A percentile compares a stretch with the other conserved stretches of the same genome.
phyloP scores from a whole-genome alignment of 2,329 filamentous ascomycete species.

The Ramularia endophylla region DNA sequence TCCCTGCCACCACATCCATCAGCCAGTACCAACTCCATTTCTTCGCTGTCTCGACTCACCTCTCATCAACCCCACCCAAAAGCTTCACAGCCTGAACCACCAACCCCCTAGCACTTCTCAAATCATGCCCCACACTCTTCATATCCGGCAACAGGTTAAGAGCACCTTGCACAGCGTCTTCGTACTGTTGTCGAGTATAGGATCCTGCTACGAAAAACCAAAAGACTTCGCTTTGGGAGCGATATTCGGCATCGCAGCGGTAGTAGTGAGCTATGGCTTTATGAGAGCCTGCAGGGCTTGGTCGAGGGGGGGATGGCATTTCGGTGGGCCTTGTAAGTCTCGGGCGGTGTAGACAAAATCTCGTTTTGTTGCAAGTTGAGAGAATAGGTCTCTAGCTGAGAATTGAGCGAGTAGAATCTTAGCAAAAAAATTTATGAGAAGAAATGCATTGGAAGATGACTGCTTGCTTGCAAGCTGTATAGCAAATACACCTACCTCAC shows the following conservation, averaged over 20 bases:
- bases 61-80: constrained; percentile 9
- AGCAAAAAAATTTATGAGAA: too few relatives aligned
- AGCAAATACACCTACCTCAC: too few relatives aligned
- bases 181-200: constrained; percentile 9
- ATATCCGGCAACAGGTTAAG: constrained; percentile 2
- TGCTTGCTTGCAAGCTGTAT: too few relatives aligned
- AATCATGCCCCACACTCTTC: constrained; percentile 11
- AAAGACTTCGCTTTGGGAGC: constrained; percentile 8
- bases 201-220: constrained; percentile 18
- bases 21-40: too few relatives aligned
- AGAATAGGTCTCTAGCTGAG: too few relatives aligned
- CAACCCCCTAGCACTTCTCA: constrained; percentile 8
- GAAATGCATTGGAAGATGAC: too few relatives aligned
- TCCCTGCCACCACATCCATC: too few relatives aligned
- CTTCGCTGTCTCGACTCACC: too few relatives aligned
- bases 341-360: neutral
- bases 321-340: too few relatives aligned
- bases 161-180: constrained; percentile 7
- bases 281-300: constrained; percentile 9
- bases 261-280: constrained; percentile 12
- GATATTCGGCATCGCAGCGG: constrained; percentile 10
- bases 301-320: constrained; percentile 5
- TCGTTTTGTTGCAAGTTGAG: neutral
- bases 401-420: too few relatives aligned
- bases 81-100: constrained; percentile 10